phyloP scores from a whole-genome alignment of 192 early-diverging fungal genomes.

The Coemansia sp. region DNA sequence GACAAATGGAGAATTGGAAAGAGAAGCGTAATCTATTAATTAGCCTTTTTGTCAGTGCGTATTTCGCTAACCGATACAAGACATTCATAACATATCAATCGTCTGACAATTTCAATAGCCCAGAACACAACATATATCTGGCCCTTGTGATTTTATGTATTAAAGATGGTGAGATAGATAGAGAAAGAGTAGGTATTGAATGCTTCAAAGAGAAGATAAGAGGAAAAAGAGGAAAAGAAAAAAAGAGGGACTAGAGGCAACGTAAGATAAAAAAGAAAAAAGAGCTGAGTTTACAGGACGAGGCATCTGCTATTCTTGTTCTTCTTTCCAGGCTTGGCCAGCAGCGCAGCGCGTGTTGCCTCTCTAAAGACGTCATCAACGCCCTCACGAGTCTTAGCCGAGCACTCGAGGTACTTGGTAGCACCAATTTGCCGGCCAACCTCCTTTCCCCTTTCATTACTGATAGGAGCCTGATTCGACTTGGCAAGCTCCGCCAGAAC shows the following conservation, averaged over 20 bases:
- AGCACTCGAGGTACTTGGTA: conserved; percentile 81
- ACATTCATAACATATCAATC: too few relatives aligned
- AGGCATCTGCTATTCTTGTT: conserved; percentile 47
- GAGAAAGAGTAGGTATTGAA: not conserved
- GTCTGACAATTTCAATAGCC: not conserved
- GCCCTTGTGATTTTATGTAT: not conserved
- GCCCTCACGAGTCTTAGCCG: conserved; percentile 58
- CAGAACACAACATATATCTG: not conserved
- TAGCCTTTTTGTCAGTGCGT: not conserved
- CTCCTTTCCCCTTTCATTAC: conserved; percentile 61
- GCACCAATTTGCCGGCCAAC: conserved; percentile 74
- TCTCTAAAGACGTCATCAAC: conserved; percentile 57
- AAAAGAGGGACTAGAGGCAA: not conserved
- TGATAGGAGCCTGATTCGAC: conserved; percentile 43
- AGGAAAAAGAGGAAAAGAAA: not conserved
- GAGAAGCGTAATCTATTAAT: not conserved
- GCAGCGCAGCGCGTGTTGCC: conserved; percentile 80
- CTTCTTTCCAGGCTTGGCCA: conserved; percentile 45
- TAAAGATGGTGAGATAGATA: not conserved
- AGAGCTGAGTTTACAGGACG: conserved; percentile 44
- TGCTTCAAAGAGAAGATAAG: not conserved
- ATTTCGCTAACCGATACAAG: not conserved
- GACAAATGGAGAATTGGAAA: not conserved
- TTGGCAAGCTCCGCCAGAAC: conserved; percentile 31
- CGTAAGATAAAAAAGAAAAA: not conserved